Conservation (phyloP, 75 land plant genomes). For the Selaginella moellendorffii region DNA sequence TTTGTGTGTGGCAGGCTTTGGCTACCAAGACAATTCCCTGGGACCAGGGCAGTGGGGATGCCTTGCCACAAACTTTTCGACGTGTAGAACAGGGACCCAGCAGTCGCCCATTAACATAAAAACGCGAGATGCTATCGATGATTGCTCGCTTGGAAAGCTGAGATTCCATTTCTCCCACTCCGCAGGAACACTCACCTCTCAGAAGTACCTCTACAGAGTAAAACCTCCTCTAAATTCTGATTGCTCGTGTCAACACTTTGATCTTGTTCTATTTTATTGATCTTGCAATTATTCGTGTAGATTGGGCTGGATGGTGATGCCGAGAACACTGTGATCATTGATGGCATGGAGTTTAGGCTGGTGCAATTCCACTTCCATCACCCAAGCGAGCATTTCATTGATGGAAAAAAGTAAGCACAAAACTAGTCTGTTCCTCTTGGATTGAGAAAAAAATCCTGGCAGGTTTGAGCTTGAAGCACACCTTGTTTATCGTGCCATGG, state of each 20-base stretch:
- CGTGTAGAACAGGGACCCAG: neutral
- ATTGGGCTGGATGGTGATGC: neutral
- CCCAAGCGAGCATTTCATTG: neutral
- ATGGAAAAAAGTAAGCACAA: neutral
- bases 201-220: neutral
- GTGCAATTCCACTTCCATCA: neutral
- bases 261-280: no score
- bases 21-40: neutral
- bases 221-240: no score
- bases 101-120: neutral
- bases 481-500: constrained; percentile 36
- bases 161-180: neutral
- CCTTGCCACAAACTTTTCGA: neutral
- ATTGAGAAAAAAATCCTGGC: neutral
- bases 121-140: neutral
- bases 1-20: neutral
- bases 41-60: neutral
- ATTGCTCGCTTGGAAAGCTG: neutral
- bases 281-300: neutral
- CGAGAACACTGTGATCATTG: neutral
- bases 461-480: constrained; percentile 59
- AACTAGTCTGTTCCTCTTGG: no score
- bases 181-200: neutral
- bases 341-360: neutral
- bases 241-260: no score